Evolutionary conservation across 1,284 basidiomycete species (phyloP).

Genomic region (Malassezia vespertilionis): DNA sequence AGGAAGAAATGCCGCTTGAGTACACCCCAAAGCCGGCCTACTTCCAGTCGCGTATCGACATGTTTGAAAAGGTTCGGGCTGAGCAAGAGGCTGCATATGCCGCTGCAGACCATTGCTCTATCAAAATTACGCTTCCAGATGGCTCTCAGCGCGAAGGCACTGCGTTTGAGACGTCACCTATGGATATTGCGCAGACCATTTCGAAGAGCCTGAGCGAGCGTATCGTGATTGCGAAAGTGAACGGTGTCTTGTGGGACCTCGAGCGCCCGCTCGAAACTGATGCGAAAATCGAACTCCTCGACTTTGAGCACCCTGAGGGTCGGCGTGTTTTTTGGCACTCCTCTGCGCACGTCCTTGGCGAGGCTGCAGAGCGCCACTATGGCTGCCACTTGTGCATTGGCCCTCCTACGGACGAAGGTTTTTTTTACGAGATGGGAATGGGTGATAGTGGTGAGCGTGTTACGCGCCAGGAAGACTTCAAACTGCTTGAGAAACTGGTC

Average conservation of each 20-base stretch:
- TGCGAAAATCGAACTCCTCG: conserved; percentile 71
- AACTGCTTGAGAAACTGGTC: conserved; percentile 73
- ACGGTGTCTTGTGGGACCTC: conserved; percentile 85
- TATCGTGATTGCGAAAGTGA: conserved; percentile 86
- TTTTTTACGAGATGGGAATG: conserved; percentile 92
- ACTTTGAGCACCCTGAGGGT: conserved; percentile 91
- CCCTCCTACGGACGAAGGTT: conserved; percentile 93
- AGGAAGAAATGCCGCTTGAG: conserved; percentile 16
- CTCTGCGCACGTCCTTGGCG: conserved; percentile 95
- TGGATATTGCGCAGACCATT: conserved; percentile 78
- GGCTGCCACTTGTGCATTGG: conserved; percentile 95
- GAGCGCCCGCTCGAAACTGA: conserved; percentile 80
- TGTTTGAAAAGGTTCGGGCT: conserved; percentile 79
- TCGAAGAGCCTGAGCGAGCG: conserved; percentile 79
- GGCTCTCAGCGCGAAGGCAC: conserved; percentile 70
- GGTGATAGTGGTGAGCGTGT: conserved; percentile 41
- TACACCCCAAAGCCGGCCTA: conserved; percentile 71
- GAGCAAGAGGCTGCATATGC: conserved; percentile 73
- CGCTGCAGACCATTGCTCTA: conserved; percentile 70
- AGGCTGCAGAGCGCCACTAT: conserved; percentile 90
- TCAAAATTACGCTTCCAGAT: conserved; percentile 75
- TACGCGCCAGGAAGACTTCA: conserved; percentile 61
- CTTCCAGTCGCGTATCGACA: conserved; percentile 76
- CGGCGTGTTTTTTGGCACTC: conserved; percentile 91
- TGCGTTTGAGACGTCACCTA: conserved; percentile 91